Base-by-base conservation (phyloP, 2,329 filamentous ascomycete genomes). In the Blumeriella jaapii region DNA sequence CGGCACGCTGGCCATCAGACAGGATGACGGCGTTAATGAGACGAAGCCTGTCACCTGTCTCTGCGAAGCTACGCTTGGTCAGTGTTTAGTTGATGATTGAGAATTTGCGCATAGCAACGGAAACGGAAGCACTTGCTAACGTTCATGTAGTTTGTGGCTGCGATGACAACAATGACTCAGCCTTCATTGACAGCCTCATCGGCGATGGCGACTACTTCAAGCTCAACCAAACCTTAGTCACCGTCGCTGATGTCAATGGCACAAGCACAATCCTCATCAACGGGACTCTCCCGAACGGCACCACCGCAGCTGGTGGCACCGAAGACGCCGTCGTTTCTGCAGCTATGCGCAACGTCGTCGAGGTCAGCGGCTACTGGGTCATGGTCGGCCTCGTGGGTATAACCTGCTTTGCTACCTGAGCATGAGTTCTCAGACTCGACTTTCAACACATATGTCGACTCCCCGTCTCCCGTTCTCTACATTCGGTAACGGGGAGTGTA, bases 241-340 rank as follows among this genome's bases (percentile, higher is more conserved):
- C 63, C 9, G 68, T 87, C 1, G 71, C 68, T 2, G 59, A 65
- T 34, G 67, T 79, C 41, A 77, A 82, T 37, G 74, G 74, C 31
- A 78, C 68, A 1, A 59, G 59, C 42, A 78, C 71, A 1, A 68
- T 91, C 23, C 62, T 82, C 18, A 61, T 89, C 54, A 85, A 86
- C 54, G 83, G 83, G n/a, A 82, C 78, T 0, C 61, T 89, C 3
- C 71, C 76, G 18, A 79, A 81, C 46, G 74, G 72, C 31, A 81
- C 77, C 1, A 77, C 72, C 0, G 64, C 67, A 1, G 41, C 61
- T 4, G 64, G 62, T 9, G 67, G 63, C 16, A 59, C 55, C 10
- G 63, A 64, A 1, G 55, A 59, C 30, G 26, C 33, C 3, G 15
- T 22, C 12, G 17, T 25, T 7, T 17, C 14, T 15, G 19, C 13